phyloP scores from a whole-genome alignment of 129 eudicot genomes.

The sunflower (Helianthus annuus) region DNA sequence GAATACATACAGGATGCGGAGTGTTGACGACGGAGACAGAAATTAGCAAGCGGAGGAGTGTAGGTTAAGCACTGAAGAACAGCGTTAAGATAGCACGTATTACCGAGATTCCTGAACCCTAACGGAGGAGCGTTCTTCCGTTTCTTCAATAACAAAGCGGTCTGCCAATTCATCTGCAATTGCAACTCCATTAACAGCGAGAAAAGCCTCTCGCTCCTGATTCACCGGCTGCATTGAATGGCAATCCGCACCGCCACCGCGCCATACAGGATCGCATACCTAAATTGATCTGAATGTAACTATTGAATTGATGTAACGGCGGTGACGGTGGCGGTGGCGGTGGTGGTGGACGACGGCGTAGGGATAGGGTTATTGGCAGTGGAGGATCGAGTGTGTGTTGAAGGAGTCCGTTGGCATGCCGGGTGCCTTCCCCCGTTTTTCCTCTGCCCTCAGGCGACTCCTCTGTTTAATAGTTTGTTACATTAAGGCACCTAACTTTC shows the following conservation, averaged over 20 bases:
- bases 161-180: constrained; percentile 92
- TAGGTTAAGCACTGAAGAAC: constrained; percentile 97
- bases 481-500: constrained; percentile 12
- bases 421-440: constrained; percentile 29
- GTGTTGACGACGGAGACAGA: constrained; percentile 73
- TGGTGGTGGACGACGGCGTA: constrained; percentile 10
- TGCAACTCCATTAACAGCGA: constrained; percentile 55
- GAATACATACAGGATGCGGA: constrained; percentile 54
- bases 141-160: constrained; percentile 45
- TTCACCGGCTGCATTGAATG: constrained; percentile 57
- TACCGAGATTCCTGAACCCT: constrained; percentile 89
- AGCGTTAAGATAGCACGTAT: constrained; percentile 88
- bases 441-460: constrained; percentile 17
- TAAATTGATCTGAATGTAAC: not conserved
- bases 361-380: not conserved
- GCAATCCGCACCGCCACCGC: constrained; percentile 44
- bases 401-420: constrained; percentile 33
- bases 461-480: constrained; percentile 26
- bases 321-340: not conserved
- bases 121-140: constrained; percentile 72
- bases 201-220: constrained; percentile 45
- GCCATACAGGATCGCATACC: constrained; percentile 64
- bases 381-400: constrained; percentile 33
- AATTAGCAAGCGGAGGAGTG: constrained; percentile 97
- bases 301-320: constrained; percentile 13